Percentiles rank a stretch among this genome's conserved stretches.
Conservation (phyloP, 2,329 filamentous ascomycete genomes). For the Fusarium beomiforme region DNA sequence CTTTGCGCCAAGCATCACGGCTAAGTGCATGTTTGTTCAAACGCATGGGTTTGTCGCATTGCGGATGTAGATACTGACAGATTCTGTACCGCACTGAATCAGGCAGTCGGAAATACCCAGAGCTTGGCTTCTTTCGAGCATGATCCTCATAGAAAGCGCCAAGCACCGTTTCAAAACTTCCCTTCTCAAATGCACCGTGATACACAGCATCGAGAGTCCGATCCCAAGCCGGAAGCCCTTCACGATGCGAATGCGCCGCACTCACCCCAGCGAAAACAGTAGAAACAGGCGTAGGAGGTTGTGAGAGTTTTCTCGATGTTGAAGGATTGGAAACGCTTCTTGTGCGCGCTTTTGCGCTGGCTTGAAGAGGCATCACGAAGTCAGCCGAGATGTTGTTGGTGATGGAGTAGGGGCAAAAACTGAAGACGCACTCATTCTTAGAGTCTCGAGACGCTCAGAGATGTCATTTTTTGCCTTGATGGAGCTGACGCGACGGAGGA, state of each 20-base stretch:
- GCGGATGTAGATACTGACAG: constrained; percentile 39
- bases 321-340: constrained; percentile 29
- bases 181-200: constrained; percentile 32
- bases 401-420: background rate
- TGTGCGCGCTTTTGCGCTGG: constrained; percentile 15
- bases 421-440: constrained; percentile 32
- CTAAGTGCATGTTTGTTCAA: constrained; percentile 44
- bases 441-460: constrained; percentile 17
- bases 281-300: constrained; percentile 7
- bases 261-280: background rate
- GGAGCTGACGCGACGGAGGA: constrained; percentile 24
- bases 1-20: constrained; percentile 48
- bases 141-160: constrained; percentile 37
- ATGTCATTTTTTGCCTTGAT: constrained; percentile 13
- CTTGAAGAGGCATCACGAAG: constrained; percentile 10
- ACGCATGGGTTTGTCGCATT: constrained; percentile 38
- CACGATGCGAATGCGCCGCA: constrained; percentile 4
- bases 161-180: constrained; percentile 32
- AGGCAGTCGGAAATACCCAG: constrained; percentile 42
- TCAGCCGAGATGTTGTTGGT: constrained; percentile 4
- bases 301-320: background rate
- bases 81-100: constrained; percentile 42
- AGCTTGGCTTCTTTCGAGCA: constrained; percentile 1
- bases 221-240: constrained; percentile 48
- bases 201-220: constrained; percentile 51